A percentile compares a stretch with the other conserved stretches of the same genome.
Conservation (phyloP, 2,329 filamentous ascomycete genomes). For the Colletotrichum caudatum region DNA sequence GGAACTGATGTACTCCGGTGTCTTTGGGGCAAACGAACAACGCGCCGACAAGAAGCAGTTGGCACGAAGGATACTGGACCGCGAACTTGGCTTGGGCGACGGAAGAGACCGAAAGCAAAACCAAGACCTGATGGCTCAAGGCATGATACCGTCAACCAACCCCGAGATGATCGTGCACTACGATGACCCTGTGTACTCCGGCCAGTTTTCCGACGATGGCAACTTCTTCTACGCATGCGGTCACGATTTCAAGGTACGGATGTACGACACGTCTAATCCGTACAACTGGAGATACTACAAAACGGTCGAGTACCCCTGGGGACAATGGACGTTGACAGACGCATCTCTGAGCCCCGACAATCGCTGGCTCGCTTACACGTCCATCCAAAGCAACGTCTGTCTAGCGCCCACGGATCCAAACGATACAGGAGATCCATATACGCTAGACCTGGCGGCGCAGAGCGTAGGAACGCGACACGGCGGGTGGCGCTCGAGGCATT, state of each 20-base stretch:
- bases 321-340: conserved; percentile 96
- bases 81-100: conserved; percentile 81
- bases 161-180: conserved; percentile 92
- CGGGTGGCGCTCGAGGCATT: conserved; percentile 48
- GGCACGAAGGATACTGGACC: conserved; percentile 78
- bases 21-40: conserved; percentile 78
- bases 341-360: conserved; percentile 93
- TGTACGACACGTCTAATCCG: conserved; percentile 98
- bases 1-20: conserved; percentile 84
- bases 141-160: conserved; percentile 79
- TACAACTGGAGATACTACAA: conserved; percentile 98
- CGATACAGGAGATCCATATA: conserved; percentile 82
- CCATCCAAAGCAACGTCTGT: conserved; percentile 85
- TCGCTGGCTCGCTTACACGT: conserved; percentile 90
- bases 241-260: conserved; percentile 92
- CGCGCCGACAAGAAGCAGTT: conserved; percentile 70
- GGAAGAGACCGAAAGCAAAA: conserved; percentile 71
- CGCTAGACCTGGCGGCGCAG: conserved; percentile 76
- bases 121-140: conserved; percentile 66
- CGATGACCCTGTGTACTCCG: conserved; percentile 88
- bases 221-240: conserved; percentile 96
- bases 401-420: conserved; percentile 88
- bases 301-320: conserved; percentile 85
- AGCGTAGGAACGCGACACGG: conserved; percentile 40
- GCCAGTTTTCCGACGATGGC: conserved; percentile 95